A percentile compares a stretch with the other conserved stretches of the same genome.
phyloP scores from a whole-genome alignment of 1,139 yeast genomes.

The Blastobotrys arbuscula region DNA sequence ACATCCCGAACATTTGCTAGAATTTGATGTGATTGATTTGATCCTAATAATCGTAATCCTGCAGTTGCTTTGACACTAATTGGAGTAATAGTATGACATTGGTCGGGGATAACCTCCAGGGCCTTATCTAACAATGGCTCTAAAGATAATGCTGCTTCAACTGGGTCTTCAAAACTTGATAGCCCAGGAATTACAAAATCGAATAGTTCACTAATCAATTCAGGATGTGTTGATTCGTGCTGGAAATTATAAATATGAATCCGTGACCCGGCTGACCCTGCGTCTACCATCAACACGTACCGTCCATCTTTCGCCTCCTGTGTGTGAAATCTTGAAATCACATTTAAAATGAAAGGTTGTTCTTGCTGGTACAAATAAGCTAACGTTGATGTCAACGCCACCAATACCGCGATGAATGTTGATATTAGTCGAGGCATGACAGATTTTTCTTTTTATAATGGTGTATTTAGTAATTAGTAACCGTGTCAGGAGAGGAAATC shows the following conservation, averaged over 20 bases:
- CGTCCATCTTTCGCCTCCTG: slow-evolving; percentile 18
- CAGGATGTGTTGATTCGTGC: slow-evolving; percentile 56
- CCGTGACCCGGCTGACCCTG: slow-evolving; percentile 94
- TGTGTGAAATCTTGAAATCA: too few relatives aligned
- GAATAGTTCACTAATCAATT: slow-evolving; percentile 62
- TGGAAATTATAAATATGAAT: slow-evolving; percentile 83
- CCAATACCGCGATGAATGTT: too few relatives aligned
- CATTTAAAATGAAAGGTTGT: too few relatives aligned
- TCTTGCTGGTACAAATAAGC: too few relatives aligned
- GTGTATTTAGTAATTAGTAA: too few relatives aligned
- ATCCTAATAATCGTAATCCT: slow-evolving; percentile 77
- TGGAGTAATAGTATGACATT: slow-evolving; percentile 70
- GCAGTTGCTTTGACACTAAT: slow-evolving; percentile 94
- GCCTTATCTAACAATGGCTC: slow-evolving; percentile 76
- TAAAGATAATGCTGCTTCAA: slow-evolving; percentile 75
- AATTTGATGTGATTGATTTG: slow-evolving; percentile 59
- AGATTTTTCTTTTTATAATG: too few relatives aligned
- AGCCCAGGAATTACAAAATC: slow-evolving; percentile 85
- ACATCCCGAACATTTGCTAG: background rate
- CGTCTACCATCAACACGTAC: slow-evolving; percentile 82
- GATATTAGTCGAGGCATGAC: too few relatives aligned
- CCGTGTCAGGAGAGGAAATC: too few relatives aligned
- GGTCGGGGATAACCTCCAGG: slow-evolving; percentile 59
- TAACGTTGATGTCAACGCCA: too few relatives aligned
- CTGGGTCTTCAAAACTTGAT: slow-evolving; percentile 63